Base-by-base conservation (phyloP, 768 basidiomycete genomes). In the Rhizopogon vulgaris region DNA sequence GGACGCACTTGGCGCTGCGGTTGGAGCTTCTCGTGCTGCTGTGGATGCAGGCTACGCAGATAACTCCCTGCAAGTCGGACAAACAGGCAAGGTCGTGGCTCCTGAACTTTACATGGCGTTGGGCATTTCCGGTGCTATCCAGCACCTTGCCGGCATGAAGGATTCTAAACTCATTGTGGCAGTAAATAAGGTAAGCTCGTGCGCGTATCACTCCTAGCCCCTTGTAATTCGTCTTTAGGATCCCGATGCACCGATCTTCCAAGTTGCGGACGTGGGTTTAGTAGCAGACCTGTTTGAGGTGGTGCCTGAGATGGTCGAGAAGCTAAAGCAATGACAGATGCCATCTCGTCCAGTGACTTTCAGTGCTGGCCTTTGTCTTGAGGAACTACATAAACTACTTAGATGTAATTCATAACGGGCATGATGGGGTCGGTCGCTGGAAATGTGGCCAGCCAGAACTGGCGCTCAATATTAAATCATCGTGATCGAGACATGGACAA, bases 91-190 rank as follows among this genome's bases (percentile, higher is more conserved):
- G 71, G 89, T 99, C 34, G 94, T 98, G 39, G 95, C 96, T 3
- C 95, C 96, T 0, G 90, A 95, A 65, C 73, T 99, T 49, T 99
- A 99, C 71, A 80, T 98, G 70, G 96, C 96, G 3, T 70, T 98
- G 45, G 96, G 96, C 47, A 98, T 99, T 60, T 96, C 94, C 8
- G 96, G 96, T 15, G 96, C 96, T 12, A 99, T 98, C 61, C 96
- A 99, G 71, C 96, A 99, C 73, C 75, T 98, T 50, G 96, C 96
- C 18, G 96, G 96, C 8, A 99, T 98, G 96, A 99, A 99, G 68
- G 96, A 97, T 63, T 94, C 91, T 10, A 99, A 98, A 73, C 76
- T 97, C 57, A 99, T 99, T 55, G 95, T 96, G 30, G 96, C 96
- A 4, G 79, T 99, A 56, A 99, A 99, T 76, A 99, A 99, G 82